Evolutionary conservation across 768 basidiomycete genomes (phyloP), one percentile per base, ranked within the genome.

Genomic region (Suillus subluteus): DNA sequence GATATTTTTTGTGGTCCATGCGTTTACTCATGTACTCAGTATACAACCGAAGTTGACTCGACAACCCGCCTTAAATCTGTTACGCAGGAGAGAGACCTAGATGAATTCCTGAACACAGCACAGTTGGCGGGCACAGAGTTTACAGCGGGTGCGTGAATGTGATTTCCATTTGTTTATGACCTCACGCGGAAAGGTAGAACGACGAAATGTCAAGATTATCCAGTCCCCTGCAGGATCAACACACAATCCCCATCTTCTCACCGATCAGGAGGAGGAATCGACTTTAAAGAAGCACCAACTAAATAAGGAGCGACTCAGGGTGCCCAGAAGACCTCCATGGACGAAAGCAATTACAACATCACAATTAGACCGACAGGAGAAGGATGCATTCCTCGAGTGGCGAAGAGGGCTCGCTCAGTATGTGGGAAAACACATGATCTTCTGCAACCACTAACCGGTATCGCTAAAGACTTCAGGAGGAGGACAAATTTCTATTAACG

Each of bases 91-190:
- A 83, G 88, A 64, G 96, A 98, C 81, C 82, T 99, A 23, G 96
- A 98, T 70, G 97, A 96, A 78, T 99, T 99, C 76, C 79, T 99
- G 64, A 96, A 88, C 74, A 98, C 94, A 15, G 98, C 98, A 12
- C 92, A 95, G 72, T 82, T 99, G 64, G 98, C 98, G 16, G 97
- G 92, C 62, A 92, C 92, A 13, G 95, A 99, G 72, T 99, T 99
- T 74, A 94, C 95, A 21, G 97, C 97, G 43, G 97, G 96, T 97
- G 67, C 43, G 87, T 72, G 32, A 38, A 18, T 44, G 61, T 44
- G 44, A 46, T 52, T 23, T 43, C 62, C 12, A 32, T 37, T 40
- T 54, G 4, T 21, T 50, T 35, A 18, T 48, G 13, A 26, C n/a
- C 46, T 44, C 48, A 55, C 61, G 35, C n/a, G 48, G 30, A 65